These are phyloP conservation scores for Pestalotiopsis fici DNA, from an alignment of 2,329 filamentous ascomycete genomes.

Conservation along the genomic window DNA sequence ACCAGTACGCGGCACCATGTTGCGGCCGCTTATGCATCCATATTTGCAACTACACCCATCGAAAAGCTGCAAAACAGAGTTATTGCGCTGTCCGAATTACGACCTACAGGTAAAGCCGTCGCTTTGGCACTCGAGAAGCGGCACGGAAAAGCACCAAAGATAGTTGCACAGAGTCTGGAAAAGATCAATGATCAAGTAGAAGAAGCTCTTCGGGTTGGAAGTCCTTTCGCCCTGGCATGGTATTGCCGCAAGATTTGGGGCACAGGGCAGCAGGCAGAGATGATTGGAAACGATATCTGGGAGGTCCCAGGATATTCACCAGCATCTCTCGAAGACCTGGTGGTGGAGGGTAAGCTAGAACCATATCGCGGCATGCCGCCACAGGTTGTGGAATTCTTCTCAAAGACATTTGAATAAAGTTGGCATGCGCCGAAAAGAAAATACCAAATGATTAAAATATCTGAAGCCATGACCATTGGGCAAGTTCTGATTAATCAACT, in stretches of 20 bases:
- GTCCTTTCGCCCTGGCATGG: slow-evolving; percentile 22
- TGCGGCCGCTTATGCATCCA: slow-evolving; percentile 25
- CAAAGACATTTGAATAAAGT: neutral
- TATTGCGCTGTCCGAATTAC: slow-evolving; percentile 24
- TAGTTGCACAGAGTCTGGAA: slow-evolving; percentile 18
- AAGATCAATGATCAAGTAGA: slow-evolving; percentile 24
- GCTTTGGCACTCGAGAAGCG: slow-evolving; percentile 17
- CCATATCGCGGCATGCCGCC: slow-evolving; percentile 23
- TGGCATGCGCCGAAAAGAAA: no score
- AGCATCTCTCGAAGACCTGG: slow-evolving; percentile 18
- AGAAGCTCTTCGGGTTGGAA: slow-evolving; percentile 14
- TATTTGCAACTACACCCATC: slow-evolving; percentile 25
- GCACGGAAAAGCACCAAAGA: slow-evolving; percentile 17
- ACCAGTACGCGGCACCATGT: slow-evolving; percentile 27
- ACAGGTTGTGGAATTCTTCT: slow-evolving; percentile 7
- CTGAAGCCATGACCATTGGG: no score
- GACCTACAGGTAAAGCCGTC: slow-evolving; percentile 24
- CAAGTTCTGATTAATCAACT: no score
- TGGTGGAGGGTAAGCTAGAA: slow-evolving; percentile 20
- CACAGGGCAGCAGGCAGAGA: slow-evolving; percentile 15
- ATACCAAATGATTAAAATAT: no score
- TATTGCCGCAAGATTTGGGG: slow-evolving; percentile 29
- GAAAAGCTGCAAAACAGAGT: slow-evolving; percentile 18
- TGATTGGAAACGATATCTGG: slow-evolving; percentile 24
- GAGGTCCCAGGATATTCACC: slow-evolving; percentile 25